Conservation (phyloP, 768 basidiomycete genomes). For the Trametes gibbosa region DNA sequence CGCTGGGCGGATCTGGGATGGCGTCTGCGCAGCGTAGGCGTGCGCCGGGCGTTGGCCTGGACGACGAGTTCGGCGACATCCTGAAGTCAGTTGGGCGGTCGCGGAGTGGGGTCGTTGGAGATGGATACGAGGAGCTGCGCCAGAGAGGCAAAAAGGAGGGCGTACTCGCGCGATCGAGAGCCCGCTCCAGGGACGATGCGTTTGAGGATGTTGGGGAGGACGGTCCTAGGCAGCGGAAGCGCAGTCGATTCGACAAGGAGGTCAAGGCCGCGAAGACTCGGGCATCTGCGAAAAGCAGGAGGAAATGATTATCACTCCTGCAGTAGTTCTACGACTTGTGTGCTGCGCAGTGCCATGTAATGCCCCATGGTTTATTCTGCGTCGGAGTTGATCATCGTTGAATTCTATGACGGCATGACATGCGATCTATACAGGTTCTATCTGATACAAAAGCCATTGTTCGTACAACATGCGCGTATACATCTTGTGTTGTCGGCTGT, state of each 20-base stretch:
- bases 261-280: slow-evolving; percentile 35
- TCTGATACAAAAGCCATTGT: slow-evolving; percentile 1
- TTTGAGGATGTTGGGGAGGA: slow-evolving; percentile 31
- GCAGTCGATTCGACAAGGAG: slow-evolving; percentile 44
- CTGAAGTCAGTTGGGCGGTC: slow-evolving; percentile 56
- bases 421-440: slow-evolving; percentile 11
- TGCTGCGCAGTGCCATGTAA: not conserved
- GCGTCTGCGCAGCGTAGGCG: slow-evolving; percentile 50
- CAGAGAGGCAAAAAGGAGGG: slow-evolving; percentile 61
- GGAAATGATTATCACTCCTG: not conserved
- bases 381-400: not conserved
- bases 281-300: slow-evolving; percentile 19
- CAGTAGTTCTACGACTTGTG: not conserved
- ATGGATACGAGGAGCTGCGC: slow-evolving; percentile 83
- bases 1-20: slow-evolving; percentile 67
- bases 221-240: slow-evolving; percentile 35
- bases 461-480: not conserved
- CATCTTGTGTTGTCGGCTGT: not conserved
- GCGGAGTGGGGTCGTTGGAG: slow-evolving; percentile 41
- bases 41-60: slow-evolving; percentile 64
- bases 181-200: slow-evolving; percentile 31
- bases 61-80: slow-evolving; percentile 84
- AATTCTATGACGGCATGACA: slow-evolving; percentile 3
- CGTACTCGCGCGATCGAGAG: slow-evolving; percentile 58
- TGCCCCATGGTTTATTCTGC: not conserved